Evolutionary conservation across 2,329 filamentous ascomycete species (phyloP), one percentile per base, ranked within the genome.

Genomic region (Beauveria sp.): DNA sequence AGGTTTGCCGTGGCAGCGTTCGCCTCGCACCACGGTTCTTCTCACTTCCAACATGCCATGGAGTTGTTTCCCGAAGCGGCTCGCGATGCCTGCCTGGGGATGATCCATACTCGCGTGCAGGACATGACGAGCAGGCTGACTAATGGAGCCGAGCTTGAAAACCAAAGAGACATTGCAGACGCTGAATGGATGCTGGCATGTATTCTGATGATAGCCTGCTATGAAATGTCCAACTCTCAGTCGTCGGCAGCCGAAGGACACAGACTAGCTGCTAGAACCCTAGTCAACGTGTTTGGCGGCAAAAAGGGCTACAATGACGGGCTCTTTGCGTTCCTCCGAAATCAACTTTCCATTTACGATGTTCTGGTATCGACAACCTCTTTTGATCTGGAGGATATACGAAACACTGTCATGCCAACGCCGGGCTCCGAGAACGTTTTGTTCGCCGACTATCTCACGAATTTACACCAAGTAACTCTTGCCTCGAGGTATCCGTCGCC

Each of bases 151-250:
- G 66, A 67, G 24, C 65, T 70, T 9, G 64, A 65, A 22, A 63
- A 60, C 10, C 61, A 64, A 46, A 62, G 62, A 46, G 68, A 70
- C 50, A 63, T 70, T 34, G 63, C 58, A 30, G 67, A 69, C 20
- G 68, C 67, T 14, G 68, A 70, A 53, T 71, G 70, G 67, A 68
- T 71, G 63, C 61, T 71, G 58, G 68, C 70, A 1, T 66, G 68
- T 5, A 71, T 71, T 24, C 63, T 71, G 1, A 64, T 66, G 55
- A 65, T 66, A 28, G 68, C 66, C 14, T 69, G 66, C 51, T 71
- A 70, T 47, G 70, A 71, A 55, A 70, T 70, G 66, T 66, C 67
- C 28, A 66, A 70, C 34, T 67, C 66, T 22, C 66, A 67, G 14
- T 60, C 64, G 3, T 62, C 62, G 4, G 67, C 66, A 1, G 70